Evolutionary conservation across 257 asterid genomes (phyloP).

Genomic region (Vinca minor): DNA sequence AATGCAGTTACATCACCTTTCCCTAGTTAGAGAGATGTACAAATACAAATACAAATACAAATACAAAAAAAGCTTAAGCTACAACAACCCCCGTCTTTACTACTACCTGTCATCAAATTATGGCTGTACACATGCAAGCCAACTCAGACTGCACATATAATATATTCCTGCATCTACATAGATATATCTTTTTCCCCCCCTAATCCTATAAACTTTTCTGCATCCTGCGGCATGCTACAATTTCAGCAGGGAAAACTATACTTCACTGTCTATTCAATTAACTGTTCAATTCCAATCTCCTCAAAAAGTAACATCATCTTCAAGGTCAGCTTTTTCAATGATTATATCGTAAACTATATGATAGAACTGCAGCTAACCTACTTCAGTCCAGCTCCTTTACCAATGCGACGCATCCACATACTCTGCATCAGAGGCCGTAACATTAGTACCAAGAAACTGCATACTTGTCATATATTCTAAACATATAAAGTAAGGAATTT

Average conservation of each 20-base stretch:
- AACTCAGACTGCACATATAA: constrained; percentile 17
- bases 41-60: too few species aligned
- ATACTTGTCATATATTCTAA: background rate
- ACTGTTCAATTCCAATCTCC: constrained; percentile 3
- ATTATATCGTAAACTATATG: background rate
- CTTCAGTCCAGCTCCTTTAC: constrained; percentile 31
- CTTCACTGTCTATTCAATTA: constrained; percentile 6
- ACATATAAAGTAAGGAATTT: constrained; percentile 7
- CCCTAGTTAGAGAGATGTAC: constrained; percentile 4
- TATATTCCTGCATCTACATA: constrained; percentile 13
- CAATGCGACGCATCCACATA: constrained; percentile 68
- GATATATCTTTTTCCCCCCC: background rate
- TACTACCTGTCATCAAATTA: constrained; percentile 10
- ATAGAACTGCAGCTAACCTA: constrained; percentile 13
- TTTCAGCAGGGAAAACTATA: constrained; percentile 10
- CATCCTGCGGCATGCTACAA: constrained; percentile 13
- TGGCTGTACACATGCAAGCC: constrained; percentile 16
- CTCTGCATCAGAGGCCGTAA: constrained; percentile 42
- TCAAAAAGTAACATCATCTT: constrained; percentile 2
- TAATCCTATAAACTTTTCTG: constrained; percentile 10
- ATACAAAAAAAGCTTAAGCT: too few species aligned
- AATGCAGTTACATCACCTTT: constrained; percentile 5
- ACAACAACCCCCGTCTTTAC: constrained; percentile 12
- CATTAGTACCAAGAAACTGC: constrained; percentile 10
- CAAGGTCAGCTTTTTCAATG: constrained; percentile 14